phyloP scores from a whole-genome alignment of 257 asterid genomes.

The Nicotiana noctiflora region DNA sequence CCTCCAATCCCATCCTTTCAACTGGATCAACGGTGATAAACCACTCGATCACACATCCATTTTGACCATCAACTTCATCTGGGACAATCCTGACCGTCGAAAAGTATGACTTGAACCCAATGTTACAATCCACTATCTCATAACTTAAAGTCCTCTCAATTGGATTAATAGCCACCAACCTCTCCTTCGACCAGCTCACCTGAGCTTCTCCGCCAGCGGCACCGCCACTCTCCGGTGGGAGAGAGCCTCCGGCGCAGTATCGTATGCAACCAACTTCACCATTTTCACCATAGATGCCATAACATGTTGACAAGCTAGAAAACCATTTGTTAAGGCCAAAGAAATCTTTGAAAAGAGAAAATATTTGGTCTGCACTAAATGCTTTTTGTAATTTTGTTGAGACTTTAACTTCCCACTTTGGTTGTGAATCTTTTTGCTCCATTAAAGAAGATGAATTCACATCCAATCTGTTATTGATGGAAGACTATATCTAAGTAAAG shows the following conservation, averaged over 20 bases:
- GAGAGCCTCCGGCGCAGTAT: constrained; percentile 48
- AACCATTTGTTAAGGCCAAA: constrained; percentile 70
- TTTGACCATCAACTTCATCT: constrained; percentile 14
- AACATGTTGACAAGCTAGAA: constrained; percentile 48
- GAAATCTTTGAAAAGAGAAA: constrained; percentile 53
- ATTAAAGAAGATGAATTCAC: background rate
- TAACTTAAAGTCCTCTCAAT: constrained; percentile 33
- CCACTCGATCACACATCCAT: constrained; percentile 48
- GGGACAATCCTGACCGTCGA: constrained; percentile 41
- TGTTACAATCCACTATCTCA: constrained; percentile 57
- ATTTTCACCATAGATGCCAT: constrained; percentile 54
- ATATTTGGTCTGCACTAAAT: constrained; percentile 37
- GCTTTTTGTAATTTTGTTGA: constrained; percentile 41
- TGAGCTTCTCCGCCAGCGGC: background rate
- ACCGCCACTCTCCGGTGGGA: constrained; percentile 17
- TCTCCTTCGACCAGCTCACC: constrained; percentile 52
- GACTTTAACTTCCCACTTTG: constrained; percentile 50
- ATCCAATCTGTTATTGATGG: background rate
- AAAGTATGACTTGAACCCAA: constrained; percentile 52
- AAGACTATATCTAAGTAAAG: background rate
- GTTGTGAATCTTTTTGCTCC: constrained; percentile 5
- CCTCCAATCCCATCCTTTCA: constrained; percentile 44
- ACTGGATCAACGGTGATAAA: constrained; percentile 54
- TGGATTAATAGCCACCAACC: constrained; percentile 26
- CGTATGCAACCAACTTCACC: constrained; percentile 68